Evolutionary conservation across 2,329 filamentous ascomycete genomes (phyloP).

Genomic region (Exserohilum turcica): DNA sequence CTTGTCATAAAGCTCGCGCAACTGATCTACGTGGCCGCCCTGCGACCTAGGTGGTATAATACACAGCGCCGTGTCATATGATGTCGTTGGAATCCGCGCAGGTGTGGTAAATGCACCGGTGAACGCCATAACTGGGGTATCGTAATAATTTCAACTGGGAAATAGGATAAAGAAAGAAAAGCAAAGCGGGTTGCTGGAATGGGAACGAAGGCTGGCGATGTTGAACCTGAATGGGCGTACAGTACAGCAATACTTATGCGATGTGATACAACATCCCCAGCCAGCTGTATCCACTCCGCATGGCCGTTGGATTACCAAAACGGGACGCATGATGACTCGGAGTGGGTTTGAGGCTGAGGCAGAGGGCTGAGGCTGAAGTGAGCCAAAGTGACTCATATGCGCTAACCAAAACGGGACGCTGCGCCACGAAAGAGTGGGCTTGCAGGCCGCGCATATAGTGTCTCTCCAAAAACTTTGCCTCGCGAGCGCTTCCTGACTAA

Average conservation of each 20-base stretch:
- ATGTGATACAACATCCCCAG: not conserved
- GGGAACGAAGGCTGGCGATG: not conserved
- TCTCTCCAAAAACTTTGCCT: no score
- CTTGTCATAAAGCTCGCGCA: conserved; percentile 68
- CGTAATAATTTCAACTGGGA: not conserved
- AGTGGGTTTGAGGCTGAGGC: conserved; percentile 4
- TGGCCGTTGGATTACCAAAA: conserved; percentile 3
- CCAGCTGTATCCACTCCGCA: not conserved
- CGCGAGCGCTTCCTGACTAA: no score
- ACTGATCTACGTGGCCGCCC: conserved; percentile 57
- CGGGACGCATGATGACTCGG: conserved; percentile 23
- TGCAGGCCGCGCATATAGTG: no score
- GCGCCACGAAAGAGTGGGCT: conserved; percentile 16
- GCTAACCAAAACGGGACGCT: conserved; percentile 20
- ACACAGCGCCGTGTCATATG: conserved; percentile 65
- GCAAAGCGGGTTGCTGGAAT: conserved; percentile 6
- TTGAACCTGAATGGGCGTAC: conserved; percentile 10
- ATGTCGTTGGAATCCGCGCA: conserved; percentile 39
- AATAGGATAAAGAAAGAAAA: not conserved
- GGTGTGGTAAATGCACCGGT: conserved; percentile 3
- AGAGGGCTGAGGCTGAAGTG: conserved; percentile 11
- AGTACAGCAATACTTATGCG: conserved; percentile 7
- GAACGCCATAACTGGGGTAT: conserved; percentile 25
- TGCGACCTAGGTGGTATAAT: conserved; percentile 59
- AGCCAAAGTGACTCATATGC: conserved; percentile 36